Evolutionary conservation across 768 basidiomycete species (phyloP), one percentile per base, ranked within the genome.

Genomic region (Daedalea quercina): DNA sequence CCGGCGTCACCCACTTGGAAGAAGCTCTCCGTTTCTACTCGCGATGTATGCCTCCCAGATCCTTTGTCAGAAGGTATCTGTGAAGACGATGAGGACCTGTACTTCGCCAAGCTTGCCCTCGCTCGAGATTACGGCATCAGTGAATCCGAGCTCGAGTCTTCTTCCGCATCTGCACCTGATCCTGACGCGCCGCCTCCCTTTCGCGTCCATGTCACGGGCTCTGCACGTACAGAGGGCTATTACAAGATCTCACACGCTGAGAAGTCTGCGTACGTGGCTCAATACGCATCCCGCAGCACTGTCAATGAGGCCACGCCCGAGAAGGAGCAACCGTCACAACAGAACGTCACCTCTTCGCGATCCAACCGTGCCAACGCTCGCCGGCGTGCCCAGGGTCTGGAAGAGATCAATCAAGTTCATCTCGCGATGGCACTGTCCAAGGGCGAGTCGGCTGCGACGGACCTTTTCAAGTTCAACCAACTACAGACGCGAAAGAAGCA

Each of bases 381-480:
- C 2, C 82, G 92, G 24, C 85, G 93, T 53, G 94, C 90, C 0
- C 87, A 90, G 60, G 95, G 93, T 1, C 73, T 98, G 65, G 95
- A 99, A 64, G 90, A 95, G 72, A 89, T 95, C 72, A 91, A 94
- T 63, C 85, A 93, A 65, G 84, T 95, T 47, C 88, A 94, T 65
- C 78, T 81, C 24, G 87, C 84, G 20, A 84, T 85, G 46, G 85
- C 82, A 22, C 65, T 90, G 55, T 87, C 84, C 51, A 87, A 85
- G 70, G 77, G 85, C 57, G 87, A 89, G 69, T 80, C 80, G 2
- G 79, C 81, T 2, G 80, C 84, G 22, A 81, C 74, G 48, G 80
- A 90, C 66, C 67, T 89, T n/a, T 88, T 96, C 77, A 95, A 96
- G 75, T 98, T 98, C 76, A 98, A 98, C 68, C 96, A 98, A 72